Evolutionary conservation across 768 basidiomycete genomes (phyloP).

Genomic region (Artomyces pyxidatus): DNA sequence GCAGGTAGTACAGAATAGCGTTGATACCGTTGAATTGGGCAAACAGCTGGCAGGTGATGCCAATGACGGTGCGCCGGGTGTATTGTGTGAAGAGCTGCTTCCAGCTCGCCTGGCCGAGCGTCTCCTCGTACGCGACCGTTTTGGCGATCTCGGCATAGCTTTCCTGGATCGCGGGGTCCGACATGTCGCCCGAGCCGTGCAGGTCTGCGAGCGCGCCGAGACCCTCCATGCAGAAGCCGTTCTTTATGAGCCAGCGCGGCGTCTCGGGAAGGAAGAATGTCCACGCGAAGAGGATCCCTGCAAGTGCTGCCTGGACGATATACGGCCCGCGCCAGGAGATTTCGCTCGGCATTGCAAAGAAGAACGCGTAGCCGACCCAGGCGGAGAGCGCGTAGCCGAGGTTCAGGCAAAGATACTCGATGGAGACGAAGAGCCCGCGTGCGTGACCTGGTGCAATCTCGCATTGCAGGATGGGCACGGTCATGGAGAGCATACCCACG

Average conservation of each 20-base stretch:
- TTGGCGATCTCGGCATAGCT: slow-evolving; percentile 37
- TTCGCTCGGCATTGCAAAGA: slow-evolving; percentile 35
- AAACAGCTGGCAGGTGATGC: slow-evolving; percentile 43
- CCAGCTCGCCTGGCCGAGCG: slow-evolving; percentile 35
- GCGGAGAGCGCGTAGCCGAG: slow-evolving; percentile 39
- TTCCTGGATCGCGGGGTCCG: slow-evolving; percentile 33
- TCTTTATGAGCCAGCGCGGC: slow-evolving; percentile 47
- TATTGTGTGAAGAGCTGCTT: slow-evolving; percentile 43
- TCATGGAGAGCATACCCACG: slow-evolving; percentile 43
- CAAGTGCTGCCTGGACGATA: slow-evolving; percentile 43
- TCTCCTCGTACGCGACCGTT: slow-evolving; percentile 31
- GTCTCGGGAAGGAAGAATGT: slow-evolving; percentile 44
- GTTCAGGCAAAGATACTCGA: slow-evolving; percentile 47
- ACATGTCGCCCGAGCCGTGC: slow-evolving; percentile 40
- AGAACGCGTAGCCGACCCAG: slow-evolving; percentile 46
- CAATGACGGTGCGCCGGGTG: slow-evolving; percentile 40
- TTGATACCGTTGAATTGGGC: slow-evolving; percentile 52
- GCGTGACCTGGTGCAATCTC: slow-evolving; percentile 22
- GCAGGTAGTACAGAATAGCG: slow-evolving; percentile 50
- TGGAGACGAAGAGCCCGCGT: slow-evolving; percentile 44
- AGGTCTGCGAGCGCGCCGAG: slow-evolving; percentile 48
- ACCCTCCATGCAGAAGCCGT: slow-evolving; percentile 43
- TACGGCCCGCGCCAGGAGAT: slow-evolving; percentile 52
- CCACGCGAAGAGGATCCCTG: slow-evolving; percentile 36
- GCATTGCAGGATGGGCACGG: slow-evolving; percentile 11